phyloP scores from a whole-genome alignment of 2,329 filamentous ascomycete species.

The Rutstroemia sydowiana region DNA sequence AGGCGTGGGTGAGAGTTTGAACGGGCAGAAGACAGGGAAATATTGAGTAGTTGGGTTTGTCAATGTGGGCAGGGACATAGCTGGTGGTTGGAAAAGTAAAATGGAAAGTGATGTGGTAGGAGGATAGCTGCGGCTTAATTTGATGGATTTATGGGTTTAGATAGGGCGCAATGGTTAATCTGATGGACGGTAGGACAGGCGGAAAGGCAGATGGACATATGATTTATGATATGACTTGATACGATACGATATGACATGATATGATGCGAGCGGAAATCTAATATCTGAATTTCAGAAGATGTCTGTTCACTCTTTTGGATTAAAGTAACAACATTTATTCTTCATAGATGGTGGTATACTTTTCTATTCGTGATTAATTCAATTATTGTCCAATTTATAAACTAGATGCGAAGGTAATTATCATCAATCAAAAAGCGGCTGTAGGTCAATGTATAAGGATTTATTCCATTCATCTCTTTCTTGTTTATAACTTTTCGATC shows the following conservation, averaged over 20 bases:
- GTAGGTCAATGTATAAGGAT: no score
- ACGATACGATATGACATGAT: background rate
- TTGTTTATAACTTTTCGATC: no score
- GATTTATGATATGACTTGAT: background rate
- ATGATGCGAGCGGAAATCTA: background rate
- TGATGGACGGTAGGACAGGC: background rate
- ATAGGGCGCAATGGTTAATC: background rate
- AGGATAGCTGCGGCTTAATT: background rate
- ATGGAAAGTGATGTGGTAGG: background rate
- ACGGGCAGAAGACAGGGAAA: constrained; percentile 16
- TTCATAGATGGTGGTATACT: no score
- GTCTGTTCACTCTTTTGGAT: no score
- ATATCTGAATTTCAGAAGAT: no score
- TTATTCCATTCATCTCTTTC: no score
- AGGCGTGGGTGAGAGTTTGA: constrained; percentile 18
- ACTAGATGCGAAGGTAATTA: no score
- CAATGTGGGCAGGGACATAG: background rate
- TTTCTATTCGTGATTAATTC: no score
- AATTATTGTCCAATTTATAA: no score
- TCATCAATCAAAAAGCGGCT: no score
- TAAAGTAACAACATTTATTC: no score
- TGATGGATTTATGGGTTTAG: no score
- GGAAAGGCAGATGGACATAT: background rate
- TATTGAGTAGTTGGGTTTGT: background rate
- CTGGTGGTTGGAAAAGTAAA: background rate